A percentile compares a stretch with the other conserved stretches of the same genome.
phyloP scores from a whole-genome alignment of 1,139 yeast genomes.

The Kodamaea sp. region DNA sequence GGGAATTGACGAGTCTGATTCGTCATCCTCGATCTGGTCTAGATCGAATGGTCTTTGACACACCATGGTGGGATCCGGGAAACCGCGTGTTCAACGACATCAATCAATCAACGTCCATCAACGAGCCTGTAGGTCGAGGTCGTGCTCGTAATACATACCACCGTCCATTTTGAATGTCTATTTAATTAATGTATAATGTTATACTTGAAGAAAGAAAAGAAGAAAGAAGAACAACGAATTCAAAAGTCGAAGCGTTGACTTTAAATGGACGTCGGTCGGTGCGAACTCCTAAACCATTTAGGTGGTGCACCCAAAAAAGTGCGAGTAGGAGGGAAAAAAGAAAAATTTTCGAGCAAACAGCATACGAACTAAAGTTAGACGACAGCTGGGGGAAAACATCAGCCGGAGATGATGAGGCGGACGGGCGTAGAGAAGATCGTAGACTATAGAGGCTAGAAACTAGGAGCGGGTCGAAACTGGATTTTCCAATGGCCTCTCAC shows the following conservation, averaged over 20 bases:
- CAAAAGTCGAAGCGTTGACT: constrained; percentile 12
- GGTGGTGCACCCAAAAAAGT: background rate
- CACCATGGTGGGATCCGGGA: background rate
- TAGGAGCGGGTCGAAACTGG: no score
- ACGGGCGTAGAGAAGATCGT: no score
- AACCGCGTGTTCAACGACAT: background rate
- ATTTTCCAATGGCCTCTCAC: no score
- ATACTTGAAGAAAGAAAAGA: constrained; percentile 20
- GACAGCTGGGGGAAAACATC: background rate
- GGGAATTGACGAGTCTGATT: no score
- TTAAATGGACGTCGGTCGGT: constrained; percentile 13
- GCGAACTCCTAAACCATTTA: constrained; percentile 9
- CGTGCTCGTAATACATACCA: constrained; percentile 47
- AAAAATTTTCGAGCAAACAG: constrained; percentile 12
- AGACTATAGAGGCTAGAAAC: no score
- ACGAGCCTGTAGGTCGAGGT: background rate
- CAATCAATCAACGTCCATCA: constrained; percentile 11
- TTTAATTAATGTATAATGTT: constrained; percentile 18
- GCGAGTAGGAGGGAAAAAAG: constrained; percentile 11
- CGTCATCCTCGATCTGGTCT: no score
- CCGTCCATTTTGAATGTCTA: constrained; percentile 40
- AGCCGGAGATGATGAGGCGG: no score
- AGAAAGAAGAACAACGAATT: constrained; percentile 15
- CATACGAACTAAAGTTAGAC: constrained; percentile 1
- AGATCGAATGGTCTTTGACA: no score